Evolutionary conservation across 2,329 filamentous ascomycete genomes (phyloP).

Genomic region (Colletotrichum trifolii): DNA sequence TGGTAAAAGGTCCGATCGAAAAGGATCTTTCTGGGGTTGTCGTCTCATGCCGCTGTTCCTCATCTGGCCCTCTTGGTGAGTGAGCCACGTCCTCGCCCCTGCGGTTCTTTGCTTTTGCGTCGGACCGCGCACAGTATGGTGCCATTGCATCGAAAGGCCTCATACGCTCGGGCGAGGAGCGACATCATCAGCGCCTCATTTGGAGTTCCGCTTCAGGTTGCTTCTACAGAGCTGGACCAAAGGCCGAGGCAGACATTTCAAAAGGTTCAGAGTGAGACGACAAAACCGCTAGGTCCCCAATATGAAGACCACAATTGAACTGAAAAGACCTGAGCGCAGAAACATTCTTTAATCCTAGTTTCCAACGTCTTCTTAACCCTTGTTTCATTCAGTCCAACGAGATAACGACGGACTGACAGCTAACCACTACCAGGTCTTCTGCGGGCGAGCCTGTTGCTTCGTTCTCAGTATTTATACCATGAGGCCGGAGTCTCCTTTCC

Average conservation of each 20-base stretch:
- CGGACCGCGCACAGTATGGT: constrained; percentile 6
- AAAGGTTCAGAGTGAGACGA: constrained; percentile 39
- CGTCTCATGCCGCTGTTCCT: constrained; percentile 38
- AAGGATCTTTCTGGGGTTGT: constrained; percentile 59
- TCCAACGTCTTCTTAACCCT: constrained; percentile 4
- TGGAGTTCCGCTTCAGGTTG: constrained; percentile 62
- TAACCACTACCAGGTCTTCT: constrained; percentile 3
- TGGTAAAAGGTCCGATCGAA: constrained; percentile 75
- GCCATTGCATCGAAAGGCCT: constrained; percentile 4
- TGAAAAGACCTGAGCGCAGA: constrained; percentile 79
- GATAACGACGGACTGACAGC: not conserved
- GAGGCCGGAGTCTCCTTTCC: not conserved
- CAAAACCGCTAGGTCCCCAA: constrained; percentile 63
- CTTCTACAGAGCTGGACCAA: constrained; percentile 64
- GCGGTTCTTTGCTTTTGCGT: constrained; percentile 10
- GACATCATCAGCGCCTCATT: constrained; percentile 51
- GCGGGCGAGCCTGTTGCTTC: constrained; percentile 5
- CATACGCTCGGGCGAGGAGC: constrained; percentile 7
- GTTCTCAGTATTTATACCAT: constrained; percentile 13
- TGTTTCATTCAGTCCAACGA: not conserved
- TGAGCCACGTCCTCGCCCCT: constrained; percentile 25
- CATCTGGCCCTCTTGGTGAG: constrained; percentile 39
- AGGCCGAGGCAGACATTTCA: constrained; percentile 66
- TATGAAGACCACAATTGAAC: constrained; percentile 66
- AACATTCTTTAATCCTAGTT: constrained; percentile 3